Base-by-base conservation (phyloP, 352 stramenopile species). In the Hyaloperonospora brassicae region DNA sequence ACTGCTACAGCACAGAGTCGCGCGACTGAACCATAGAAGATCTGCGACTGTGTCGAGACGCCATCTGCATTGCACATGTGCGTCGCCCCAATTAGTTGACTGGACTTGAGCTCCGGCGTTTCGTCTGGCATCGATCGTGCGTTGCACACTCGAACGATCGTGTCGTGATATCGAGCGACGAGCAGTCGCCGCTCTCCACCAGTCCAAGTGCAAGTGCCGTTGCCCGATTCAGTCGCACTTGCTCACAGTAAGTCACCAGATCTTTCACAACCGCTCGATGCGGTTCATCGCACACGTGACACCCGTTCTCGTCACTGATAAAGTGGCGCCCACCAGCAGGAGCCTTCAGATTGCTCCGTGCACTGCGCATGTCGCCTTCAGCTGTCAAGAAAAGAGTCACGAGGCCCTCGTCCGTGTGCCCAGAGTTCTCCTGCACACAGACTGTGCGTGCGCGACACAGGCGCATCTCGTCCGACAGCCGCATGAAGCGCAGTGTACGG, bases 351-450 rank as follows among this genome's bases (percentile, higher is more conserved):
- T 98, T 98, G 76, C 99, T 99, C 41, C 99, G 76, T 34, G 96
- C 96, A 70, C 99, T 97, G 27, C 97, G 84, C 93, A 99, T 98
- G 70, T 99, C 97, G 46, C 97, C 96, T 62, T 99, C 96, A 5
- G 95, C 95, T 14, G 95, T 98, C 76, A 99, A 99, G 63, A 99
- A 96, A 56, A 99, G 88, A n/a, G 96, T 96, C 34, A 97, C 96
- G 24, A 99, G 78, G 1, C 95, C 95, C 54, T 98, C 92, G 21
- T 97, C 73, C 39, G 68, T 73, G 68, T 88, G 90, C 23, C 75
- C 76, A 8, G 90, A 84, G 21, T 91, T 60, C 74, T 99, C 96
- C 17, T 81, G 55, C 57, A 96, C 67, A 60, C 94, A 98, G 17
- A 99, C 95, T 25, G 95, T 73, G 38, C 97, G 54, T 22, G 99